A percentile compares a stretch with the other conserved stretches of the same genome.
These are phyloP conservation scores for Austroboletus rostrupii DNA, from an alignment of 1,284 basidiomycete species.

Conservation along the genomic window DNA sequence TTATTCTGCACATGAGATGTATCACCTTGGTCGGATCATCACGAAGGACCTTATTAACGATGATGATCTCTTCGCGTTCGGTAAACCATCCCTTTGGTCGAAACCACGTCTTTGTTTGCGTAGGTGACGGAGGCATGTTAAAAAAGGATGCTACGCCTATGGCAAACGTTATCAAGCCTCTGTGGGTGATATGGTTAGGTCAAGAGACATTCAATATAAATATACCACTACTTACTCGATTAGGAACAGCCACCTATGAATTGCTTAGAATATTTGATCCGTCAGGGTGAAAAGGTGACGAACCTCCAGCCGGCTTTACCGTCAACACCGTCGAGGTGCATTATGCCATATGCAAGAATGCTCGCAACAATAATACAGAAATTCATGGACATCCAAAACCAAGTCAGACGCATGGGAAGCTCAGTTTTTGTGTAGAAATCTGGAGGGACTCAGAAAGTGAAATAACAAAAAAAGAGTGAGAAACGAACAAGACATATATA, in stretches of 20 bases:
- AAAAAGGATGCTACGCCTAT: constrained; percentile 62
- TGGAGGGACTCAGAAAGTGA: neutral
- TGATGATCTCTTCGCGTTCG: constrained; percentile 49
- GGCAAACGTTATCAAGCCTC: constrained; percentile 46
- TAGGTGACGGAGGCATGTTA: constrained; percentile 65
- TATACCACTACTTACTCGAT: constrained; percentile 10
- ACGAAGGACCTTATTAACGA: constrained; percentile 53
- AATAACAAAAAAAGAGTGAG: neutral
- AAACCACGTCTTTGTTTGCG: constrained; percentile 64
- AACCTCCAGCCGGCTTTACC: constrained; percentile 59
- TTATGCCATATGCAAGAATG: constrained; percentile 61
- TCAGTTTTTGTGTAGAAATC: constrained; percentile 62
- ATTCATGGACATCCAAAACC: constrained; percentile 60
- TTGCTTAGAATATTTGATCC: neutral
- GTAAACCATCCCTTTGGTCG: constrained; percentile 69
- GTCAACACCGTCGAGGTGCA: constrained; percentile 53
- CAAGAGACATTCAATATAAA: too few species aligned
- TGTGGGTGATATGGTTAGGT: constrained; percentile 19
- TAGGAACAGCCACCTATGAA: constrained; percentile 17
- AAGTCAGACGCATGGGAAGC: constrained; percentile 59
- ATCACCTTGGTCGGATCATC: constrained; percentile 63
- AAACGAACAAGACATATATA: constrained; percentile 40
- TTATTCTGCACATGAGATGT: neutral
- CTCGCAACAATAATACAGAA: constrained; percentile 47
- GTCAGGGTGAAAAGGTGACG: neutral